Percentiles rank a stretch among this genome's conserved stretches.
These are phyloP conservation scores for Exutisphaerella laricina DNA, from an alignment of 2,329 filamentous ascomycete species.

Conservation along the genomic window DNA sequence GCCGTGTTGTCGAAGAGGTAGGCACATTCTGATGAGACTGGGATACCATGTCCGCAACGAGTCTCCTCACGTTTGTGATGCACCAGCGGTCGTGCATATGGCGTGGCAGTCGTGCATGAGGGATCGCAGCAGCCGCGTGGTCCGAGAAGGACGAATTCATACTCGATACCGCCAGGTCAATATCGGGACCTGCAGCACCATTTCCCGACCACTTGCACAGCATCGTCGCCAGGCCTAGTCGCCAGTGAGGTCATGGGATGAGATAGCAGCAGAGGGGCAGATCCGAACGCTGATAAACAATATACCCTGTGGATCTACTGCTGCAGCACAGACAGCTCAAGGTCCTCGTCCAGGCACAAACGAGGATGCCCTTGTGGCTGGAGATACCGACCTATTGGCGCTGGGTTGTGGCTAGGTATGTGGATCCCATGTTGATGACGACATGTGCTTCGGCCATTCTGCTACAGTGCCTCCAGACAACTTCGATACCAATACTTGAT, in stretches of 20 bases:
- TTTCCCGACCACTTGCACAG: neutral
- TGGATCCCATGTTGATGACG: neutral
- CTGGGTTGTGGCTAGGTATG: no score
- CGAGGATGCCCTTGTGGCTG: constrained; percentile 2
- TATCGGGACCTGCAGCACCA: neutral
- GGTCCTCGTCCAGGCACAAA: constrained; percentile 6
- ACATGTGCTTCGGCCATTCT: neutral
- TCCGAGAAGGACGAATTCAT: neutral
- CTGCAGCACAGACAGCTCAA: neutral
- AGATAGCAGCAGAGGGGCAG: no score
- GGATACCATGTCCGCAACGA: constrained; percentile 1
- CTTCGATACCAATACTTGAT: no score
- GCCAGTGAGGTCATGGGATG: no score
- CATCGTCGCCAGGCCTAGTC: no score
- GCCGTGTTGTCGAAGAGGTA: no score
- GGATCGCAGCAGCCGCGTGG: neutral
- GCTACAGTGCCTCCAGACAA: no score
- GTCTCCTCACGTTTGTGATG: neutral
- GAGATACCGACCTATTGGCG: no score
- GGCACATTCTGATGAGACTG: no score
- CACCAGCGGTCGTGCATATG: neutral
- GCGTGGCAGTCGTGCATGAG: neutral
- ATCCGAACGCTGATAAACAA: no score
- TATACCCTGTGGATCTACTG: neutral
- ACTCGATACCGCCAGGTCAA: neutral